These are phyloP conservation scores for Termitomyces sp. DNA, from an alignment of 768 basidiomycete species.

Conservation along the genomic window DNA sequence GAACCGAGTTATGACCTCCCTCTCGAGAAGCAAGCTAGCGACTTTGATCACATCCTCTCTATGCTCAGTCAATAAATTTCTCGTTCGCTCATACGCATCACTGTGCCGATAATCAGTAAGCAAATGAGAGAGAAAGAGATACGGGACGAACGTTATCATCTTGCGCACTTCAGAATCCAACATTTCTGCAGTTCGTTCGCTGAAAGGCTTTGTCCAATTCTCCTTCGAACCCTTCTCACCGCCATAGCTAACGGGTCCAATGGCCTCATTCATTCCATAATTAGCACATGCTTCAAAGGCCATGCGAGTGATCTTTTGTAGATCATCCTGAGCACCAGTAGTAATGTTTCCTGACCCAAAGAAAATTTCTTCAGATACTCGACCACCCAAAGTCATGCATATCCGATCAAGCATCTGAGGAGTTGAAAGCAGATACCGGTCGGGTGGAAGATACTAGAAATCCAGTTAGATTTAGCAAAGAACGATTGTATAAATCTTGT, in stretches of 20 bases:
- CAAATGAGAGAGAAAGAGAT: neutral
- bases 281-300: conserved; percentile 94
- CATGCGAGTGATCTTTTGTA: conserved; percentile 97
- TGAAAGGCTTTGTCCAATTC: conserved; percentile 95
- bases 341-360: conserved; percentile 91
- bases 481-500: conserved; percentile 14
- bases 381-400: conserved; percentile 97
- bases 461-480: conserved; percentile 6
- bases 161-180: conserved; percentile 88
- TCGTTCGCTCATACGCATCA: conserved; percentile 80
- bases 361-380: conserved; percentile 98
- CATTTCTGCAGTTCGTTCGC: conserved; percentile 95
- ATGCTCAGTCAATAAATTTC: conserved; percentile 72
- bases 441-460: conserved; percentile 85
- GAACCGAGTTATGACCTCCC: conserved; percentile 92
- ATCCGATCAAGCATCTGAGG: conserved; percentile 94
- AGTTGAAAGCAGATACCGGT: conserved; percentile 92
- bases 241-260: conserved; percentile 96
- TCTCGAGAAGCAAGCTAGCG: conserved; percentile 83
- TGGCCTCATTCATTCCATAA: conserved; percentile 93
- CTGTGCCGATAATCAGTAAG: conserved; percentile 24
- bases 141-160: conserved; percentile 71
- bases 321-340: conserved; percentile 95
- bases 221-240: conserved; percentile 81
- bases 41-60: conserved; percentile 91